Conservation (phyloP, 768 basidiomycete genomes). For the Mycena rosella region DNA sequence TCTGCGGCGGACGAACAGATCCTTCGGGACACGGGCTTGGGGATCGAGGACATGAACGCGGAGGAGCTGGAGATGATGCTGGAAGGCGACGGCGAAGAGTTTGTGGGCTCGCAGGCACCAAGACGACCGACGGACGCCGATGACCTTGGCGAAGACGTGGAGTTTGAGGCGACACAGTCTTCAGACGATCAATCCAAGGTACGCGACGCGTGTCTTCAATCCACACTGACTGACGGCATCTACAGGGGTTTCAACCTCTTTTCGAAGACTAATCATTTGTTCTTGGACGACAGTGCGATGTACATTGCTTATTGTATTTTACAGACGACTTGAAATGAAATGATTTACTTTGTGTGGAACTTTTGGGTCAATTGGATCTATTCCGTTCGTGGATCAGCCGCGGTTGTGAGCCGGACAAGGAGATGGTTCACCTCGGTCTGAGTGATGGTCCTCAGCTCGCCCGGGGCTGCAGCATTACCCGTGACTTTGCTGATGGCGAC, state of each 20-base stretch:
- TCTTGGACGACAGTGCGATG: not conserved
- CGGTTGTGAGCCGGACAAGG: not conserved
- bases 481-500: slow-evolving; percentile 69
- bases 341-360: slow-evolving; percentile 27
- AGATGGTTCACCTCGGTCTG: slow-evolving; percentile 71
- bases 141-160: slow-evolving; percentile 48
- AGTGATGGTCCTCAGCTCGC: slow-evolving; percentile 82
- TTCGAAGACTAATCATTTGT: slow-evolving; percentile 60
- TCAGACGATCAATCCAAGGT: slow-evolving; percentile 51
- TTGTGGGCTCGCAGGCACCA: slow-evolving; percentile 49
- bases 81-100: slow-evolving; percentile 72
- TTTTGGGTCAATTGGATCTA: slow-evolving; percentile 60
- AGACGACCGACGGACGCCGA: slow-evolving; percentile 27
- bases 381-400: not conserved
- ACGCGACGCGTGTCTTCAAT: slow-evolving; percentile 31
- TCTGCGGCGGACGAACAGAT: slow-evolving; percentile 66
- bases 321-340: not conserved
- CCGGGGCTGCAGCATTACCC: slow-evolving; percentile 75
- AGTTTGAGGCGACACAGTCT: slow-evolving; percentile 57
- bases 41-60: slow-evolving; percentile 73
- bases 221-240: not conserved
- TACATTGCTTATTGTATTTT: slow-evolving; percentile 19
- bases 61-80: slow-evolving; percentile 73
- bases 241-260: slow-evolving; percentile 61
- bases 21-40: slow-evolving; percentile 72